A percentile compares a stretch with the other conserved stretches of the same genome.
These are phyloP conservation scores for Colletotrichum cordylinicola DNA, from an alignment of 2,329 filamentous ascomycete species.

Conservation along the genomic window DNA sequence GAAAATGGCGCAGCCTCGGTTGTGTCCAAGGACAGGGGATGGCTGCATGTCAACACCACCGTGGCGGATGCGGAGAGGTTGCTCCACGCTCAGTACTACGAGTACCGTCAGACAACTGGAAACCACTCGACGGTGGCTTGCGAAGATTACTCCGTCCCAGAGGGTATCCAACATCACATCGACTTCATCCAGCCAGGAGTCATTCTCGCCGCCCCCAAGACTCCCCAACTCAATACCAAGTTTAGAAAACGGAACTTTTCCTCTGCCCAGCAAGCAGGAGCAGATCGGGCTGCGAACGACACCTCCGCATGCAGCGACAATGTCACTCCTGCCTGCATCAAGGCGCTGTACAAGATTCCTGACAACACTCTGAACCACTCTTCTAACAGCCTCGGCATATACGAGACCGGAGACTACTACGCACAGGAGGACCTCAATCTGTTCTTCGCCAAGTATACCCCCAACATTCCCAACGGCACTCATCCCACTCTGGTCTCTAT, in stretches of 20 bases:
- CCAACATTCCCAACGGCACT: neutral
- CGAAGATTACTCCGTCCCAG: neutral
- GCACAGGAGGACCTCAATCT: neutral
- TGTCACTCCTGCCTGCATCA: neutral
- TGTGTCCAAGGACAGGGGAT: neutral
- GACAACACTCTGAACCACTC: neutral
- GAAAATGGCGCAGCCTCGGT: fast-evolving
- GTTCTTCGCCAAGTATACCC: neutral
- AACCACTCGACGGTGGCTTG: neutral
- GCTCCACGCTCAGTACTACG: neutral
- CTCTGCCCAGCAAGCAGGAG: neutral
- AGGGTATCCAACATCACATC: neutral
- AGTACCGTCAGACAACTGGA: neutral
- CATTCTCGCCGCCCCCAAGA: neutral
- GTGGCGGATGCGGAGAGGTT: neutral
- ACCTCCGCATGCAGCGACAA: neutral
- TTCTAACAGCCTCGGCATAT: neutral
- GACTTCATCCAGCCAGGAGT: neutral
- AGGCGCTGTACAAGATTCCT: neutral
- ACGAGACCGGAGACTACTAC: neutral
- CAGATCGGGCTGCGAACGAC: neutral
- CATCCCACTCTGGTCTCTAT: neutral
- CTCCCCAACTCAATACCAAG: neutral
- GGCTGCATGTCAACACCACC: neutral
- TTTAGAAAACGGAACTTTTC: neutral